phyloP scores from a whole-genome alignment of 176 grass and related monocot species.

The Tillandsia leiboldiana region DNA sequence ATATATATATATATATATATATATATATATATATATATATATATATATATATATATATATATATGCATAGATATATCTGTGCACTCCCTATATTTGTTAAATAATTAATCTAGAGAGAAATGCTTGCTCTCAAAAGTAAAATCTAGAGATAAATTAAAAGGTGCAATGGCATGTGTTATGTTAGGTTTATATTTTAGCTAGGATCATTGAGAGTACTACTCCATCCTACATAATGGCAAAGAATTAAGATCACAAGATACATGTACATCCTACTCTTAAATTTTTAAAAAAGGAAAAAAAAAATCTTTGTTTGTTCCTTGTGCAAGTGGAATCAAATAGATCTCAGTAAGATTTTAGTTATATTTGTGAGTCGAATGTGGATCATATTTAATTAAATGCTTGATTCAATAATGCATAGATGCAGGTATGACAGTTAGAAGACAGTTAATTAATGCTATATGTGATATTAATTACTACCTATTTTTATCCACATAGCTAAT shows the following conservation, averaged over 20 bases:
- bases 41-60: no score
- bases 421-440: background rate
- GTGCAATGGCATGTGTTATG: no score
- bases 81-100: background rate
- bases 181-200: no score
- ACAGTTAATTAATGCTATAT: no score
- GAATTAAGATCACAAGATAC: background rate
- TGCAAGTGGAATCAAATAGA: background rate
- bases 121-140: no score
- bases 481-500: no score
- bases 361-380: background rate
- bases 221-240: no score
- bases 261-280: background rate
- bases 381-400: constrained; percentile 1
- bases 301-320: background rate
- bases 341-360: background rate
- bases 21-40: no score
- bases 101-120: background rate
- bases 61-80: background rate
- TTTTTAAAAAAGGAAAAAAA: background rate
- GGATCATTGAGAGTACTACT: no score
- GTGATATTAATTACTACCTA: no score
- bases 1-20: no score
- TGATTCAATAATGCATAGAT: background rate
- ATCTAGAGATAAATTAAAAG: no score